These are phyloP conservation scores for Paspalum notatum DNA, from an alignment of 176 grass and related monocot genomes.

Conservation along the genomic window DNA sequence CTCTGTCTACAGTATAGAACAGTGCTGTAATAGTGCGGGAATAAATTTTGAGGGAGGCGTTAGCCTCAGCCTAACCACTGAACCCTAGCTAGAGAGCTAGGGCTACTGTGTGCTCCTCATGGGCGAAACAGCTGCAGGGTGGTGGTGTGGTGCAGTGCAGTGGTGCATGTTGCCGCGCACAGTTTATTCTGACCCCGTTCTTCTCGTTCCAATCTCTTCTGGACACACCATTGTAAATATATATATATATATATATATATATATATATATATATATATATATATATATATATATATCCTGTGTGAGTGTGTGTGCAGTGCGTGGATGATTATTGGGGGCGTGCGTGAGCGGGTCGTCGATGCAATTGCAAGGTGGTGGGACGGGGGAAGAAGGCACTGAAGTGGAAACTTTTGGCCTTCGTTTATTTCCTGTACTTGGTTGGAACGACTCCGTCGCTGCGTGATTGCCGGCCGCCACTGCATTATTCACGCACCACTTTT, in stretches of 20 bases:
- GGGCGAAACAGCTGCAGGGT: slow-evolving; percentile 39
- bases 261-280: too few species aligned
- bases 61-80: too few species aligned
- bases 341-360: background rate
- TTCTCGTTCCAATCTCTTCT: background rate
- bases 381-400: background rate
- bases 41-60: too few species aligned
- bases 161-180: background rate
- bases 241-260: too few species aligned
- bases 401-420: slow-evolving; percentile 18
- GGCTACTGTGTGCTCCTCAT: slow-evolving; percentile 45
- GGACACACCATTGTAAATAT: background rate
- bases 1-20: too few species aligned
- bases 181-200: background rate
- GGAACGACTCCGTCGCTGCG: background rate
- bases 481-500: too few species aligned
- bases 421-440: background rate
- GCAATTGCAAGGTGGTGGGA: too few species aligned
- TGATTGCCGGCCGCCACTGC: background rate
- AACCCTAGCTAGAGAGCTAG: slow-evolving; percentile 17
- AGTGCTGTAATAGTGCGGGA: too few species aligned
- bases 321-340: too few species aligned
- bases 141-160: background rate
- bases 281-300: too few species aligned
- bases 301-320: too few species aligned